Base-by-base conservation (phyloP, 352 stramenopile species). In the Albugo laibachii region DNA sequence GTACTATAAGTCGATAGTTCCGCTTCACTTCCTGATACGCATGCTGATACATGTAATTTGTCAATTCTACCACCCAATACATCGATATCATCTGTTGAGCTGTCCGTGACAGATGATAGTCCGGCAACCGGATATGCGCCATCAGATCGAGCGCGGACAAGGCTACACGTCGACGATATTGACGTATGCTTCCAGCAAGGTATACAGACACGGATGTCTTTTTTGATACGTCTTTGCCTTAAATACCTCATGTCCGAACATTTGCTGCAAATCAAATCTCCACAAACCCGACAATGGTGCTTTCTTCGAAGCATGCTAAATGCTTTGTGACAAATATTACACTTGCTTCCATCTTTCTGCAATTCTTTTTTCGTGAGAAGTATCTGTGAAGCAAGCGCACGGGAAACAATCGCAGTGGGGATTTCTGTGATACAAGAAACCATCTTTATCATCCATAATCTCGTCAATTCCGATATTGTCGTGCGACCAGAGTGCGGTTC, bases 371-470 rank as follows among this genome's bases (percentile, higher is more conserved):
- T 85, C 6, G 64, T 69, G 12, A 89, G 48, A 24, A 89, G 52
- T 13, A 62, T 75, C 19, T 81, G 69, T 36, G 65, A 66, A 19
- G 62, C 55, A 2, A 89, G 56, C 3, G 75, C 69, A 35, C 76
- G 73, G 36, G 68, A 66, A 21, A 89, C 55, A 48, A 89, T 61
- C 16, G 63, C 59, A 38, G 71, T 80, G 4, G 66, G 58, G 36
- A 89, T 73, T 53, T 86, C 65, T 8, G 56, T 38, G 10, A 80
- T 70, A 49, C 73, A 81, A 52, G 65, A 64, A 52, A 89, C 71
- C 46, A 89, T 53, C 49, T 86, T 89, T 18, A 66, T 81, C 76
- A 89, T 89, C 76, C 76, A 89, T 2, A 53, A 48, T 45, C 75
- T 76, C 1, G 76, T 86, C 2, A 89, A 52, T 34, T 70, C 77